These are phyloP conservation scores for Leccinellum albellum DNA, from an alignment of 768 basidiomycete species.

Conservation along the genomic window DNA sequence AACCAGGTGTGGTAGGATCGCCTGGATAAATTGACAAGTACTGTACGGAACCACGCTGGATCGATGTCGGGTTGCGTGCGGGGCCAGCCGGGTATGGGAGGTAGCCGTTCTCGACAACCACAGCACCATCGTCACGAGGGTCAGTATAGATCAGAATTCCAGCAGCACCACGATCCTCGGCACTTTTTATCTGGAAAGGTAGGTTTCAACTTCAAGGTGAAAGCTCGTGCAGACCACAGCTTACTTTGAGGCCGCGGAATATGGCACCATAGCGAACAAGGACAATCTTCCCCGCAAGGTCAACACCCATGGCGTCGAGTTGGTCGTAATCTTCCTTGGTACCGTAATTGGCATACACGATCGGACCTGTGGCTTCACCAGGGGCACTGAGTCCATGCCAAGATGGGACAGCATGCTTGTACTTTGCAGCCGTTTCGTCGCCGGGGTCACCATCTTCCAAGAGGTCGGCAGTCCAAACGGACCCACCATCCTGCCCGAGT, in stretches of 20 bases:
- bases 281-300: conserved; percentile 75
- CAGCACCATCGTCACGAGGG: conserved; percentile 79
- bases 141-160: conserved; percentile 84
- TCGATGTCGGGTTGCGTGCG: conserved; percentile 75
- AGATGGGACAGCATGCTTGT: conserved; percentile 64
- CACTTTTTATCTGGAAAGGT: conserved; percentile 61
- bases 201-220: conserved; percentile 7
- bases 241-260: conserved; percentile 84
- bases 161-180: conserved; percentile 76
- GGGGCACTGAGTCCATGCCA: conserved; percentile 84
- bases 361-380: conserved; percentile 67
- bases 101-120: conserved; percentile 74
- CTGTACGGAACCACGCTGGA: conserved; percentile 83
- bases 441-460: conserved; percentile 64
- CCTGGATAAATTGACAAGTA: conserved; percentile 63
- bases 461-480: conserved; percentile 68
- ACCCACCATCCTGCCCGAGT: conserved; percentile 49
- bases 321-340: conserved; percentile 64
- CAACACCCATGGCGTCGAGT: conserved; percentile 59
- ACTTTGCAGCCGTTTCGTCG: conserved; percentile 69
- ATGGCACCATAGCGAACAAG: conserved; percentile 71
- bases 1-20: conserved; percentile 83
- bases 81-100: conserved; percentile 73
- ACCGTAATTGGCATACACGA: conserved; percentile 82
- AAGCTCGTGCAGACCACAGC: conserved; percentile 3